Conservation (phyloP, 176 grass and related monocot species). For the Triticum turgidum region DNA sequence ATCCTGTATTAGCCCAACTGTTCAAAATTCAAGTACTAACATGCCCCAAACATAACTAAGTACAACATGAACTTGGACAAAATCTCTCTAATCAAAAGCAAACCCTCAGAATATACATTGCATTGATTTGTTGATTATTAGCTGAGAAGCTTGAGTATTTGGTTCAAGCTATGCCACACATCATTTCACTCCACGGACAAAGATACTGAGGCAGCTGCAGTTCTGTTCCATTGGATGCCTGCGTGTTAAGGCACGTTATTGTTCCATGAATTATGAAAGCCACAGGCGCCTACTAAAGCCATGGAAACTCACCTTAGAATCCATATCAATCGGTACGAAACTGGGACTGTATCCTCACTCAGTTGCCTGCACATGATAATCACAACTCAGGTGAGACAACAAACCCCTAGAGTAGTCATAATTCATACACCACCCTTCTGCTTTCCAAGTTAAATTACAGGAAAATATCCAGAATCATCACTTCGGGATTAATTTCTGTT, state of each 20-base stretch:
- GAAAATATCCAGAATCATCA: background rate
- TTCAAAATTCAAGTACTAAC: slow-evolving; percentile 22
- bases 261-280: background rate
- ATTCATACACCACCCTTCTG: background rate
- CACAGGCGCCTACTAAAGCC: background rate
- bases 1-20: background rate
- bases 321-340: background rate
- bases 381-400: background rate
- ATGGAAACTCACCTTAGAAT: slow-evolving; percentile 18
- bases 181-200: slow-evolving; percentile 23
- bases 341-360: slow-evolving; percentile 33
- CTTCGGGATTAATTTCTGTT: background rate
- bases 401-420: background rate
- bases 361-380: slow-evolving; percentile 39
- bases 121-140: slow-evolving; percentile 29
- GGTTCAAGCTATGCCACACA: background rate
- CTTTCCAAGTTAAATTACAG: background rate
- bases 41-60: slow-evolving; percentile 14
- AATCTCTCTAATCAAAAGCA: slow-evolving; percentile 15
- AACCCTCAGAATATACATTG: slow-evolving; percentile 23
- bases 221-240: slow-evolving; percentile 20
- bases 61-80: slow-evolving; percentile 15
- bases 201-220: background rate
- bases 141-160: background rate
- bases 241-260: background rate